These are phyloP conservation scores for Galerina marginata DNA, from an alignment of 768 basidiomycete species.

Conservation along the genomic window DNA sequence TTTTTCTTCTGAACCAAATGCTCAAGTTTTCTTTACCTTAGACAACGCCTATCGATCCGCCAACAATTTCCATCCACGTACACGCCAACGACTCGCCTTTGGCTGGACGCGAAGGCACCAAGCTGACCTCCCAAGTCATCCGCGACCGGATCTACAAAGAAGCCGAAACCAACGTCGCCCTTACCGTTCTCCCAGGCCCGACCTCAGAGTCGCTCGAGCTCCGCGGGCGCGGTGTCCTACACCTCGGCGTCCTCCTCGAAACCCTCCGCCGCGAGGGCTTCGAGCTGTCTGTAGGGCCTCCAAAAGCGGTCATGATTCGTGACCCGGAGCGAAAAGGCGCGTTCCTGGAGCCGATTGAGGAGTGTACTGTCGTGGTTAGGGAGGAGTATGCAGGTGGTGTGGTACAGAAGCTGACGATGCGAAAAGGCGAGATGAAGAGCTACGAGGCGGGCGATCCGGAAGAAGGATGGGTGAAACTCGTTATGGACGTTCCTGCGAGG, in stretches of 20 bases:
- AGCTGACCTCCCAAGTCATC: slow-evolving; percentile 54
- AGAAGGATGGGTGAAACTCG: slow-evolving; percentile 51
- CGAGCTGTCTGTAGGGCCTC: slow-evolving; percentile 51
- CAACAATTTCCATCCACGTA: slow-evolving; percentile 53
- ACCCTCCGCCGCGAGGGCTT: slow-evolving; percentile 55
- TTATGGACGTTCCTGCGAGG: slow-evolving; percentile 54
- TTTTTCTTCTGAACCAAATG: not conserved
- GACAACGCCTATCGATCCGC: slow-evolving; percentile 56
- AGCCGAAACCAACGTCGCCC: slow-evolving; percentile 55
- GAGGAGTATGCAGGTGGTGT: slow-evolving; percentile 54
- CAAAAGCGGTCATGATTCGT: slow-evolving; percentile 55
- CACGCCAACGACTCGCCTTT: slow-evolving; percentile 55
- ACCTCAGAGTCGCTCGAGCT: slow-evolving; percentile 56
- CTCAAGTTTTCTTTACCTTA: slow-evolving; percentile 15
- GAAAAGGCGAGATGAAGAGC: slow-evolving; percentile 52
- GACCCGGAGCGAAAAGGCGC: slow-evolving; percentile 41
- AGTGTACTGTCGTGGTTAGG: slow-evolving; percentile 48
- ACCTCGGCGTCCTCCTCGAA: slow-evolving; percentile 57
- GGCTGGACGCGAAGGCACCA: slow-evolving; percentile 50
- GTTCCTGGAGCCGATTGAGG: slow-evolving; percentile 53
- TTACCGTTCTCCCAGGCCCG: slow-evolving; percentile 54
- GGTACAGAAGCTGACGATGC: slow-evolving; percentile 56
- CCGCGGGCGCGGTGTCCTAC: slow-evolving; percentile 53
- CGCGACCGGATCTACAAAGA: slow-evolving; percentile 54
- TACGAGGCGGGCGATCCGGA: slow-evolving; percentile 50